A percentile compares a stretch with the other conserved stretches of the same genome.
Evolutionary conservation across 495 filamentous ascomycete genomes (phyloP).

Genomic region (Astrothelium macrocarpum): DNA sequence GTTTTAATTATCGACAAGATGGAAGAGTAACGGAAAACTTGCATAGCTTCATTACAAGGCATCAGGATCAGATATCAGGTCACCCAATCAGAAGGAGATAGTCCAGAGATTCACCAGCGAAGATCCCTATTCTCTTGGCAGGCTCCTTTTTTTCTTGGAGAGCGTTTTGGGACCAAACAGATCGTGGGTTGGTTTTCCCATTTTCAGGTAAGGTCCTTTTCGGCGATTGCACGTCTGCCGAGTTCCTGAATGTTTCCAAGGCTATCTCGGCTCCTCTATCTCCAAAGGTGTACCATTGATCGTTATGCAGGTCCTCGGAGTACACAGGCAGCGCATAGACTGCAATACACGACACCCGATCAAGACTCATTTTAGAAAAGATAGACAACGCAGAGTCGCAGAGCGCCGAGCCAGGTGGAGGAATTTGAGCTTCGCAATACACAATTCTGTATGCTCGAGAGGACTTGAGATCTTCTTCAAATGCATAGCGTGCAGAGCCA

Average conservation of each 20-base stretch:
- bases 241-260: not conserved
- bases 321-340: conserved; percentile 2
- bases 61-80: too few species aligned
- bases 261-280: not conserved
- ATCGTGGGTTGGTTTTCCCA: too few species aligned
- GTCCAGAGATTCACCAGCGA: too few species aligned
- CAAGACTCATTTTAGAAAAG: not conserved
- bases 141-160: too few species aligned
- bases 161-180: too few species aligned
- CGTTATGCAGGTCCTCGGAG: not conserved
- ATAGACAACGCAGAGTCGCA: not conserved
- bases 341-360: not conserved
- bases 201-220: too few species aligned
- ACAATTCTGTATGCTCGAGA: not conserved
- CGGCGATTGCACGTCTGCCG: too few species aligned
- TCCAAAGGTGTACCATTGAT: not conserved
- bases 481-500: not conserved
- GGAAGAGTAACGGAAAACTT: too few species aligned
- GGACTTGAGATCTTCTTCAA: not conserved
- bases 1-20: too few species aligned
- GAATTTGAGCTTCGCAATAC: not conserved
- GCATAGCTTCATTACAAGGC: too few species aligned
- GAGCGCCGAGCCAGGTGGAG: not conserved
- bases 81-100: too few species aligned
- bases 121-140: too few species aligned